These are phyloP conservation scores for Carex myosuroides DNA, from an alignment of 176 grass and related monocot species.

Conservation along the genomic window DNA sequence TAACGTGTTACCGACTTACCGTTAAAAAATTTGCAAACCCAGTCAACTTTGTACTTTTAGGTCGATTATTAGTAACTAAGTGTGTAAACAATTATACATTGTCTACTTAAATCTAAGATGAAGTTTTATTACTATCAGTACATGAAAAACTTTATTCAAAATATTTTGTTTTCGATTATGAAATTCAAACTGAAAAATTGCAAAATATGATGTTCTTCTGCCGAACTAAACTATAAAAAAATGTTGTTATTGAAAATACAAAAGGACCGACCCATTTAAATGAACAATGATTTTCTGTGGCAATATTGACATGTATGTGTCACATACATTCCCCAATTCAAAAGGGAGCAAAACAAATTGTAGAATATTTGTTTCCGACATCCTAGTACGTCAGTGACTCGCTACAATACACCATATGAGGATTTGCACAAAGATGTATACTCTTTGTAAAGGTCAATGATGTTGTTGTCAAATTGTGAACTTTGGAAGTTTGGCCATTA, in stretches of 20 bases:
- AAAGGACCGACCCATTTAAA: neutral
- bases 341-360: neutral
- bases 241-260: neutral
- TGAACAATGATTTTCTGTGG: neutral
- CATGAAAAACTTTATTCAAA: neutral
- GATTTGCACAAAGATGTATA: neutral
- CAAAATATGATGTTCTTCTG: neutral
- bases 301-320: neutral
- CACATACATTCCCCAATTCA: neutral
- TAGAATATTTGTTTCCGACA: neutral
- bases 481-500: neutral
- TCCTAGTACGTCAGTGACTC: neutral
- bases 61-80: neutral
- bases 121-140: neutral
- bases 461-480: neutral
- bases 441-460: neutral
- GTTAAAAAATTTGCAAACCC: neutral
- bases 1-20: too few species aligned
- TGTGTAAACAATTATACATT: neutral
- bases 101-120: neutral
- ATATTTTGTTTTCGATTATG: neutral
- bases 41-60: neutral
- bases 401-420: neutral
- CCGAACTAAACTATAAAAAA: neutral
- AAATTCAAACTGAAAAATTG: neutral